A percentile compares a stretch with the other conserved stretches of the same genome.
Conservation (phyloP, 345 rosid species). For the Ceriops zippeliana region DNA sequence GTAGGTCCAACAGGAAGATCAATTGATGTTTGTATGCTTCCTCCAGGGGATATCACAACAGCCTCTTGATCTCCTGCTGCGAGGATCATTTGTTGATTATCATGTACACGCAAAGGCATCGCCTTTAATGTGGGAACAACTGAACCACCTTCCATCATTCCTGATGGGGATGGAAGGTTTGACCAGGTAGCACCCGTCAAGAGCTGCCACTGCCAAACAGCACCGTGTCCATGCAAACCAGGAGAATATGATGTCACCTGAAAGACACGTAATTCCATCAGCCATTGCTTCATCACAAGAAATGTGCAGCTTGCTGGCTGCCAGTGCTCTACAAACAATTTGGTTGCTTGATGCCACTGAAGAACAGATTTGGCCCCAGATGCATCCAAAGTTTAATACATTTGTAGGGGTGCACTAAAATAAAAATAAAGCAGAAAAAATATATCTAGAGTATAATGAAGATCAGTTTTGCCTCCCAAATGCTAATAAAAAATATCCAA, state of each 20-base stretch:
- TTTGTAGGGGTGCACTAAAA: too few relatives aligned
- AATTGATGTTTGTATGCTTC: slow-evolving; percentile 62
- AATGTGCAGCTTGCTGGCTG: slow-evolving; percentile 25
- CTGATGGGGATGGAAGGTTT: slow-evolving; percentile 87
- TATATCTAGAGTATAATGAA: background rate
- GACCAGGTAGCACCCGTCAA: slow-evolving; percentile 93
- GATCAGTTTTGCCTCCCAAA: background rate
- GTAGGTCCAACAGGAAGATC: slow-evolving; percentile 88
- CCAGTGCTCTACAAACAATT: slow-evolving; percentile 61
- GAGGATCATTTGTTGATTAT: slow-evolving; percentile 80
- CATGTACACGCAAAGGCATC: slow-evolving; percentile 63
- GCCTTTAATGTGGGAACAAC: slow-evolving; percentile 86
- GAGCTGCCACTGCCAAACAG: slow-evolving; percentile 31
- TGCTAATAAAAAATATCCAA: background rate
- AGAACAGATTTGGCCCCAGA: too few relatives aligned
- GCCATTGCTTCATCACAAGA: background rate
- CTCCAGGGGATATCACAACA: slow-evolving; percentile 80
- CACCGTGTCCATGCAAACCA: slow-evolving; percentile 70
- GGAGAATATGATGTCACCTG: slow-evolving; percentile 94
- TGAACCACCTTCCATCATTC: slow-evolving; percentile 66
- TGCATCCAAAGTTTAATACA: too few relatives aligned
- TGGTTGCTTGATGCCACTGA: too few relatives aligned
- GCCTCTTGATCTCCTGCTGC: slow-evolving; percentile 95
- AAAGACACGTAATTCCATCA: background rate
- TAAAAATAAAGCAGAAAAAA: too few relatives aligned